phyloP scores from a whole-genome alignment of 2,329 filamentous ascomycete genomes.

The Pleoardoris graminearum region DNA sequence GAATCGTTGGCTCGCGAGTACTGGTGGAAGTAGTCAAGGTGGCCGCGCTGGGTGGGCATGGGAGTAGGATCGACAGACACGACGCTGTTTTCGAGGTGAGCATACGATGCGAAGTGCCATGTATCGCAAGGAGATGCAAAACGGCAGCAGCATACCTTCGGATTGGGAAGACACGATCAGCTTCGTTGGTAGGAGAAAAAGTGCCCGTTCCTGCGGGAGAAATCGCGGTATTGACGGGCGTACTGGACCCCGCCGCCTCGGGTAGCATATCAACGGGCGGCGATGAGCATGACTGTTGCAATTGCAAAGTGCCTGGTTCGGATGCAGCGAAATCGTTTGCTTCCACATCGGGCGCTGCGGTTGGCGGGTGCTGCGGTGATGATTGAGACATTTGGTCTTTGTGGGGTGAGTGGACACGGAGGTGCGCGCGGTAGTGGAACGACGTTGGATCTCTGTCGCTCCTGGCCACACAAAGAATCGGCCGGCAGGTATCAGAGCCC shows the following conservation, averaged over 20 bases:
- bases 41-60: conserved; percentile 36
- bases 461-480: no score
- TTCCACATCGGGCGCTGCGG: conserved; percentile 8
- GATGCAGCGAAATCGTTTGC: conserved; percentile 15
- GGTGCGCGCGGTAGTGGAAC: no score
- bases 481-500: no score
- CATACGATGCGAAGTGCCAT: background rate
- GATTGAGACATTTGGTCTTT: conserved; percentile 41
- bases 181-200: conserved; percentile 43
- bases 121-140: background rate
- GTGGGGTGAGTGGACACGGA: background rate
- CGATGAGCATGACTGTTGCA: conserved; percentile 13
- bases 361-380: conserved; percentile 16
- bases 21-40: conserved; percentile 47
- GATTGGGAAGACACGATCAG: conserved; percentile 73
- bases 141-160: conserved; percentile 55
- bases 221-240: conserved; percentile 14
- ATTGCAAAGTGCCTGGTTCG: no score
- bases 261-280: conserved; percentile 6
- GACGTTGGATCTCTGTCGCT: no score
- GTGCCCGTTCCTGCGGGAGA: conserved; percentile 29
- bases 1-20: conserved; percentile 30
- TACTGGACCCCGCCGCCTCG: background rate
- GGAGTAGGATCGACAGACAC: conserved; percentile 67
- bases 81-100: conserved; percentile 1